A percentile compares a stretch with the other conserved stretches of the same genome.
Conservation (phyloP, 2,329 filamentous ascomycete genomes). For the Nemania sp. region DNA sequence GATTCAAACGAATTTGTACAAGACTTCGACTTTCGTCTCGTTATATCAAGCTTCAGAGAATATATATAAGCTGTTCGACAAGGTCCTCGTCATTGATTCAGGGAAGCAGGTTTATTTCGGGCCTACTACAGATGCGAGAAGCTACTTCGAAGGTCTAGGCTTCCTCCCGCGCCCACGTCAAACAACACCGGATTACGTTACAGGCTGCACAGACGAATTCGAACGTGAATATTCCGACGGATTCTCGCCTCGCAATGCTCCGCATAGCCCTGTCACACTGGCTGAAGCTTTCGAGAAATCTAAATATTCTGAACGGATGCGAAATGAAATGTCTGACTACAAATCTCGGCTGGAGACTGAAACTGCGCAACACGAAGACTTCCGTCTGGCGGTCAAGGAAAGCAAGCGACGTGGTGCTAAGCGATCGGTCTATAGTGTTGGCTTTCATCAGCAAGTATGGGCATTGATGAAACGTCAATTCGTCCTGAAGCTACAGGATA, state of each 20-base stretch:
- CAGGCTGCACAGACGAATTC: slow-evolving; percentile 81
- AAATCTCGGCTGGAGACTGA: slow-evolving; percentile 65
- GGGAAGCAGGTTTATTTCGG: slow-evolving; percentile 79
- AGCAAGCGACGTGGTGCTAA: slow-evolving; percentile 76
- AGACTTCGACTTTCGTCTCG: slow-evolving; percentile 82
- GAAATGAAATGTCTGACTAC: slow-evolving; percentile 70
- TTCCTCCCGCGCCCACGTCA: slow-evolving; percentile 75
- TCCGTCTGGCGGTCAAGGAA: slow-evolving; percentile 73
- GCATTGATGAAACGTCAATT: slow-evolving; percentile 84
- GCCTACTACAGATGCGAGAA: slow-evolving; percentile 65
- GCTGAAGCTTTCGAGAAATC: slow-evolving; percentile 72
- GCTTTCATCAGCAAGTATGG: slow-evolving; percentile 82
- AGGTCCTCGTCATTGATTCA: slow-evolving; percentile 78
- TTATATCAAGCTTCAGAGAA: slow-evolving; percentile 85
- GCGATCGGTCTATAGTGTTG: slow-evolving; percentile 79
- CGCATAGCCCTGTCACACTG: slow-evolving; percentile 68
- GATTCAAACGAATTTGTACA: slow-evolving; percentile 81
- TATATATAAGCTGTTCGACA: slow-evolving; percentile 80
- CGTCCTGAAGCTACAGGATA: slow-evolving; percentile 83
- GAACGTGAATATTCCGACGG: slow-evolving; percentile 77
- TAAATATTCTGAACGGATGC: slow-evolving; percentile 56
- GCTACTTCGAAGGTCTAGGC: slow-evolving; percentile 77
- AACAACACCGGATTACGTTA: slow-evolving; percentile 81
- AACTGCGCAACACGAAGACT: slow-evolving; percentile 72
- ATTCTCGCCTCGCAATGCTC: slow-evolving; percentile 65